Evolutionary conservation across 352 stramenopile species (phyloP).

Genomic region (Globisporangium iwayamae): DNA sequence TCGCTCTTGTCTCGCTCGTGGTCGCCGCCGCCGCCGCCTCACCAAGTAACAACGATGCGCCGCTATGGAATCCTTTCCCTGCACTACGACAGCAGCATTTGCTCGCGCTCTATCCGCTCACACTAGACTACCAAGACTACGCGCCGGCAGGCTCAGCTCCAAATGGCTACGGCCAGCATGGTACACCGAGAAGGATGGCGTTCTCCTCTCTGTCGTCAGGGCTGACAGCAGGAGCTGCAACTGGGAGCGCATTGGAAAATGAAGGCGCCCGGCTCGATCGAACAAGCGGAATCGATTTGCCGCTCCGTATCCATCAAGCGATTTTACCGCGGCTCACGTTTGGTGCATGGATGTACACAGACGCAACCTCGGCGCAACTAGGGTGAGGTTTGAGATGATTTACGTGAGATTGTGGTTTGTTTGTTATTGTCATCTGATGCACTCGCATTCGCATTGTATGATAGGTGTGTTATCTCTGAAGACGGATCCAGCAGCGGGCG

Average conservation of each 20-base stretch:
- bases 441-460: background rate
- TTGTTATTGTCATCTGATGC: background rate
- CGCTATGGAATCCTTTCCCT: background rate
- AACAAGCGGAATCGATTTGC: background rate
- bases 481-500: constrained; percentile 32
- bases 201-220: background rate
- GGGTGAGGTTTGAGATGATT: background rate
- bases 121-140: background rate
- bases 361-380: background rate
- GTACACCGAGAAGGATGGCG: background rate
- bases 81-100: background rate
- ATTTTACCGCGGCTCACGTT: background rate
- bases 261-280: background rate
- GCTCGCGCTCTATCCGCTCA: background rate
- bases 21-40: background rate
- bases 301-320: background rate
- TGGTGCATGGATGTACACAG: background rate
- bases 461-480: constrained; percentile 48
- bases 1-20: background rate
- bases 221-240: background rate
- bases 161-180: background rate
- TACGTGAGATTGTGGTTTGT: background rate
- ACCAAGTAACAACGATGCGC: background rate
- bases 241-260: background rate
- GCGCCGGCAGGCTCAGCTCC: background rate